Evolutionary conservation across 2,329 filamentous ascomycete species (phyloP).

Genomic region (Botrytis medusae): DNA sequence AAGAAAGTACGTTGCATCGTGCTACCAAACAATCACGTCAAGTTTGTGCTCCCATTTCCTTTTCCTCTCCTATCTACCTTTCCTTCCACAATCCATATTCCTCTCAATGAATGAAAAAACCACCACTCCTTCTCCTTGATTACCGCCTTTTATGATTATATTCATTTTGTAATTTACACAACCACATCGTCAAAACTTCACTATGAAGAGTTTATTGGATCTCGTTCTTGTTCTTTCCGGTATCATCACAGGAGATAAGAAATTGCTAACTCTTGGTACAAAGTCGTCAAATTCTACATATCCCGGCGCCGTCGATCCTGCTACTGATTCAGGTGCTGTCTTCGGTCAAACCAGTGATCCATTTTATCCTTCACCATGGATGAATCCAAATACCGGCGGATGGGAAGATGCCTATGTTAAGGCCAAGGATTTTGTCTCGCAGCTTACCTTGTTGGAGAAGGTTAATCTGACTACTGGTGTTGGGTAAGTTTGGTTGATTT

Average conservation of each 20-base stretch:
- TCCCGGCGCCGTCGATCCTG: conserved; percentile 7
- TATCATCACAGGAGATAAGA: background rate
- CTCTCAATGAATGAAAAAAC: background rate
- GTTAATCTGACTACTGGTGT: conserved; percentile 93
- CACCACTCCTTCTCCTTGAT: background rate
- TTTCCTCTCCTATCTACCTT: background rate
- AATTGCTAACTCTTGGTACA: conserved; percentile 13
- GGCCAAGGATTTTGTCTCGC: conserved; percentile 65
- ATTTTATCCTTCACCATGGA: conserved; percentile 24
- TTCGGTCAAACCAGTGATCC: conserved; percentile 21
- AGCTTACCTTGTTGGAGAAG: conserved; percentile 79
- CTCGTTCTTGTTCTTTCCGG: conserved; percentile 9
- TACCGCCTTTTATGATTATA: background rate
- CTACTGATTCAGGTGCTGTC: background rate
- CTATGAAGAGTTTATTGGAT: conserved; percentile 17
- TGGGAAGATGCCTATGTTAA: conserved; percentile 74
- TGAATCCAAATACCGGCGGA: conserved; percentile 23
- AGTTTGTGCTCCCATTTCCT: background rate
- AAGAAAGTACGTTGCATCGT: conserved; percentile 2
- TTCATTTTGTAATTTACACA: background rate
- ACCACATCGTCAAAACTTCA: background rate
- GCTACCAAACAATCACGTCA: conserved; percentile 10
- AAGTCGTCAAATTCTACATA: conserved; percentile 6
- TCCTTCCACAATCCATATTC: background rate
- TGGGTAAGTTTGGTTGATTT: conserved; percentile 22